A percentile compares a stretch with the other conserved stretches of the same genome.
phyloP scores from a whole-genome alignment of 306 rosid species.

The Cicer bijugum region DNA sequence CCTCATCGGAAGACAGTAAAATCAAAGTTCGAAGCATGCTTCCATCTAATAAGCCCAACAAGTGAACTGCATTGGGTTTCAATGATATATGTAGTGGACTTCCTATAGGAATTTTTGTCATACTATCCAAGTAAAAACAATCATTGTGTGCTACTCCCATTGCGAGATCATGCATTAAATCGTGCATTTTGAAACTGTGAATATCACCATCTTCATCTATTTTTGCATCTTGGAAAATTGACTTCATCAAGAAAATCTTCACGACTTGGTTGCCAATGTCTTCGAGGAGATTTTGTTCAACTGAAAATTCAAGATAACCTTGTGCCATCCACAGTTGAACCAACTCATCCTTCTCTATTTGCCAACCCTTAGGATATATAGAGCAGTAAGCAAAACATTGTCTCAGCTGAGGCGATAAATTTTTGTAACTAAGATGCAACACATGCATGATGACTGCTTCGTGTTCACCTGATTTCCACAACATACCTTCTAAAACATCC shows the following conservation, averaged over 20 bases:
- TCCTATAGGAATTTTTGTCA: not conserved
- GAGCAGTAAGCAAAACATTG: constrained; percentile 30
- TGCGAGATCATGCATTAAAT: constrained; percentile 11
- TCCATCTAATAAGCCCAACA: constrained; percentile 3
- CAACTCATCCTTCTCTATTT: constrained; percentile 30
- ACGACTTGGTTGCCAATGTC: not conserved
- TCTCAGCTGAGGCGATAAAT: not conserved
- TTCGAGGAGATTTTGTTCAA: not conserved
- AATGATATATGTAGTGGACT: not conserved
- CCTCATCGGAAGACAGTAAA: not conserved
- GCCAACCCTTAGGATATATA: constrained; percentile 15
- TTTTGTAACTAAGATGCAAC: not conserved
- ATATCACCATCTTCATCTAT: not conserved
- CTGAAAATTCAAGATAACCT: constrained; percentile 26
- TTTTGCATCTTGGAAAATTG: constrained; percentile 24
- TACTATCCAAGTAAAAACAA: not conserved
- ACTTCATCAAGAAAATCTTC: constrained; percentile 4
- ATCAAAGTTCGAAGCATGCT: not conserved
- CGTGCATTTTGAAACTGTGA: not conserved
- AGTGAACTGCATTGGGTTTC: not conserved
- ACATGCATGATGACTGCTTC: not conserved
- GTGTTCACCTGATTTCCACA: not conserved
- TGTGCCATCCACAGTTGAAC: constrained; percentile 43
- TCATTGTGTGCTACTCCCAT: not conserved
- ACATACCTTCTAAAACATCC: not conserved